These are phyloP conservation scores for Colletotrichum shisoi DNA, from an alignment of 2,329 filamentous ascomycete genomes.

Conservation along the genomic window DNA sequence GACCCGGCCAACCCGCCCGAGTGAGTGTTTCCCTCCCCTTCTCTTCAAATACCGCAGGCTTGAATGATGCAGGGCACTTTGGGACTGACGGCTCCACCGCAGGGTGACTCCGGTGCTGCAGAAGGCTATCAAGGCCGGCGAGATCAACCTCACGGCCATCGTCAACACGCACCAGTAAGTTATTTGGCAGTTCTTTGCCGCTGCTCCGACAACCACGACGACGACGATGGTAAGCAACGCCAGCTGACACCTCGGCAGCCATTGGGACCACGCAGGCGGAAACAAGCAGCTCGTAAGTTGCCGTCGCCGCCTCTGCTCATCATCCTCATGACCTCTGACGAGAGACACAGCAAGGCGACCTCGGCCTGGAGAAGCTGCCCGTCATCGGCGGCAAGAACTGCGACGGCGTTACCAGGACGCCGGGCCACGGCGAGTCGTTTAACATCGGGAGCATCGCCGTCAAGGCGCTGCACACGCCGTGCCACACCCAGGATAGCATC, in stretches of 20 bases:
- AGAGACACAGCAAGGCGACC: conserved; percentile 48
- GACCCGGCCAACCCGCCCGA: conserved; percentile 82
- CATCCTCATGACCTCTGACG: not conserved
- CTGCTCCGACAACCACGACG: no score
- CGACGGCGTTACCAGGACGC: conserved; percentile 78
- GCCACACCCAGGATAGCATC: conserved; percentile 98
- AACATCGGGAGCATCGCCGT: conserved; percentile 84
- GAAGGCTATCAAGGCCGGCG: conserved; percentile 72
- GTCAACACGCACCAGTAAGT: conserved; percentile 96
- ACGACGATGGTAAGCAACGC: no score
- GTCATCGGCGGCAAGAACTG: conserved; percentile 92
- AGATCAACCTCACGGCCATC: conserved; percentile 85
- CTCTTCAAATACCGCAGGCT: no score
- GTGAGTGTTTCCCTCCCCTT: conserved; percentile 57
- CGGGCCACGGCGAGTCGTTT: conserved; percentile 78
- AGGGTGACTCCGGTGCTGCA: conserved; percentile 73
- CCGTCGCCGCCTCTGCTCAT: not conserved
- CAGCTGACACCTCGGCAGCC: conserved; percentile 60
- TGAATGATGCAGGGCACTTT: not conserved
- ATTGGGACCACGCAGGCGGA: conserved; percentile 93
- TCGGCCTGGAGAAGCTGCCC: conserved; percentile 68
- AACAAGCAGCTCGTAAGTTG: conserved; percentile 78
- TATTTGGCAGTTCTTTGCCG: no score
- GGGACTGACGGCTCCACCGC: not conserved
- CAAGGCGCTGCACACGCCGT: conserved; percentile 91